phyloP scores from a whole-genome alignment of 345 rosid species.

The Hibiscus tridactylites region DNA sequence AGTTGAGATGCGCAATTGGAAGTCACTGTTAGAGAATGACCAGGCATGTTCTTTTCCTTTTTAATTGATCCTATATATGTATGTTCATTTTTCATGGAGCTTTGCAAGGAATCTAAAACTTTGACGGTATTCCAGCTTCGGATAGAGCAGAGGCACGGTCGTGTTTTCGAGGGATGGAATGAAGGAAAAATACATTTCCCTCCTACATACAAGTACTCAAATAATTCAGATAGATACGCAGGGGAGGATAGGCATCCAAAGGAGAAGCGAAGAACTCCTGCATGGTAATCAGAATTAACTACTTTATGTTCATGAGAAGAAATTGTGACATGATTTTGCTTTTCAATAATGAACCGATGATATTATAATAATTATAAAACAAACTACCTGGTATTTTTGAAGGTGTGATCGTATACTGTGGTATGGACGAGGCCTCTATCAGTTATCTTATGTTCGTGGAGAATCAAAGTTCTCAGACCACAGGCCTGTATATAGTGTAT shows the following conservation, averaged over 20 bases:
- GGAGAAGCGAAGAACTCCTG: background rate
- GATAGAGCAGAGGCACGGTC: background rate
- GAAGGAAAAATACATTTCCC: background rate
- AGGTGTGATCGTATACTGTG: background rate
- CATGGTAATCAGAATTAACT: background rate
- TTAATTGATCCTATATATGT: background rate
- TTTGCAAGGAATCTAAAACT: background rate
- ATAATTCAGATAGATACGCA: background rate
- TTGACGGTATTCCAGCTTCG: background rate
- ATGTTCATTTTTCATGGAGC: background rate
- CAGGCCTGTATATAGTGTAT: background rate
- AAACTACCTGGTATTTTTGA: background rate
- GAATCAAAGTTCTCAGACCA: background rate
- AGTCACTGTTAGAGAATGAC: background rate
- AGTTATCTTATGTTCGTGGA: background rate
- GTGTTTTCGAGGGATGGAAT: background rate
- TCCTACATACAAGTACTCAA: background rate
- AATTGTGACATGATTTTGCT: background rate
- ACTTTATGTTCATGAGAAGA: background rate
- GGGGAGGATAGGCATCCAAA: background rate
- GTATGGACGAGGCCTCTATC: background rate
- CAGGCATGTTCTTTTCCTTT: background rate
- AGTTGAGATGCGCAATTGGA: background rate
- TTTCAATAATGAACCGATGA: background rate
- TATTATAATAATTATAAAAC: background rate